Evolutionary conservation across 768 basidiomycete species (phyloP).

Genomic region (Mycena filopes): DNA sequence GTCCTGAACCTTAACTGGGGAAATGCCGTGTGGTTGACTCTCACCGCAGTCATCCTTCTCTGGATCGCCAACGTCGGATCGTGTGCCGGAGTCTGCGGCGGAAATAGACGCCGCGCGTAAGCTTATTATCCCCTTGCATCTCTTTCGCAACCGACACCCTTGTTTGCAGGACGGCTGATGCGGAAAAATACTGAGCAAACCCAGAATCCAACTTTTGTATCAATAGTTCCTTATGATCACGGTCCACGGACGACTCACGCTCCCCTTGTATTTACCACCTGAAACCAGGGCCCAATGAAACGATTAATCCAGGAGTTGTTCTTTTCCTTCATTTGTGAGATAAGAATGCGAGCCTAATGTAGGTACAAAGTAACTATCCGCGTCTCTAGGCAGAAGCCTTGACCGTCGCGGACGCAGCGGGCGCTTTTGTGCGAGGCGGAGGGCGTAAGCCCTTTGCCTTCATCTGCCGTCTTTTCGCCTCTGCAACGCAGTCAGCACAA

Average conservation of each 20-base stretch:
- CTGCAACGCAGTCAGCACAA: conserved; percentile 48
- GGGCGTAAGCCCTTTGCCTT: conserved; percentile 80
- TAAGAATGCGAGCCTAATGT: neutral
- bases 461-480: conserved; percentile 78
- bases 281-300: conserved; percentile 4
- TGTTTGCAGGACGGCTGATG: conserved; percentile 7
- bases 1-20: conserved; percentile 57
- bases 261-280: conserved; percentile 2
- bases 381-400: conserved; percentile 37
- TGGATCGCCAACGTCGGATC: conserved; percentile 56
- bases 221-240: conserved; percentile 21
- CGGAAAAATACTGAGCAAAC: conserved; percentile 23
- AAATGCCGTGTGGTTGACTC: conserved; percentile 67
- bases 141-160: conserved; percentile 4
- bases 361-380: neutral
- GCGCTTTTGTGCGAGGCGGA: conserved; percentile 59
- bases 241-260: conserved; percentile 13
- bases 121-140: conserved; percentile 6
- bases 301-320: neutral
- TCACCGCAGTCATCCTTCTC: conserved; percentile 59
- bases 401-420: conserved; percentile 37
- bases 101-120: conserved; percentile 31
- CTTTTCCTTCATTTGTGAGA: no score
- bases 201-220: conserved; percentile 2
- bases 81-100: conserved; percentile 46